Base-by-base conservation (phyloP, 106 monocot species). In the Vanilla planifolia region DNA sequence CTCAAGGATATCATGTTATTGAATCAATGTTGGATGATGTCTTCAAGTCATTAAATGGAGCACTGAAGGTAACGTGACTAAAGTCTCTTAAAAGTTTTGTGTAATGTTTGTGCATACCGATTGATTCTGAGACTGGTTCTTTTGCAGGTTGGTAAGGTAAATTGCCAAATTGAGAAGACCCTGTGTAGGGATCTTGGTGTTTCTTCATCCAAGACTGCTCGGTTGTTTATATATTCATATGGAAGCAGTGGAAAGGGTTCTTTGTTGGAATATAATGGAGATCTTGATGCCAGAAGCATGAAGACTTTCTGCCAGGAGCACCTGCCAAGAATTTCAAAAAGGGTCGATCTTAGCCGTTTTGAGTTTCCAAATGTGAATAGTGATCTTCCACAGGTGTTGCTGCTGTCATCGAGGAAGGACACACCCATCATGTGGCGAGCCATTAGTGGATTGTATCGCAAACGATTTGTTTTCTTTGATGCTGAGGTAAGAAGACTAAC, bases 401-500 rank as follows among this genome's bases (percentile, higher is more conserved):
- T 96, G 37, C 84, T 96, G 26, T 87, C 96, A 35, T 67, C 84
- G 27, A 96, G 78, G 77, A 96, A 82, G 67, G 79, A 90, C 24
- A 91, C 95, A 13, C 91, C 96, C 3, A 74, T 70, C 3, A 81
- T 91, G 69, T 96, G 96, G 96, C 84, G 91, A 59, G 78, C 51
- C 57, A 11, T 96, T n/a, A 84, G 84, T 78, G 96, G 91, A 27
- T 68, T 91, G 55, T 88, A 77, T 65, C 59, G 35, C 26, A 96
- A 91, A 26, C 71, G 73, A 8, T 71, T 91, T 43, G 46, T 76
- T 21, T 88, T 96, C 32, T 84, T 76, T 73, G 84, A 91, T 75
- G 79, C 96, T 55, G 79, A 91, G 87, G 95, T 96, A 71, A 9
- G 40, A 40, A 15, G 53, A 48, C 2, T 51, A 40, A 40, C 40